A percentile compares a stretch with the other conserved stretches of the same genome.
Evolutionary conservation across 2,329 filamentous ascomycete species (phyloP).

Genomic region (Fusarium musae): DNA sequence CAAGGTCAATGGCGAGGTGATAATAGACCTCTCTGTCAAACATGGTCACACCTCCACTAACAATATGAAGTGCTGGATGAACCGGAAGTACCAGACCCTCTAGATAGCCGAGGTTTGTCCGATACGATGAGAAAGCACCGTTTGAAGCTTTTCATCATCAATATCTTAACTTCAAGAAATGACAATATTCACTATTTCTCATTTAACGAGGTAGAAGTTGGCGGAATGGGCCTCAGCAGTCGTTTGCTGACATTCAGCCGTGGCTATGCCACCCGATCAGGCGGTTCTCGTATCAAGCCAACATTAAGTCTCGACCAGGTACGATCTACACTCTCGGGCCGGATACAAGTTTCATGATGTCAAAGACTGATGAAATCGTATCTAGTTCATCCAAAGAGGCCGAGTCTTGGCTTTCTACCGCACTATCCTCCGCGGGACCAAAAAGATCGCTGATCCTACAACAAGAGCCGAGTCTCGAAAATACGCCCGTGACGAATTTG

Average conservation of each 20-base stretch:
- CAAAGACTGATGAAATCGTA: conserved; percentile 13
- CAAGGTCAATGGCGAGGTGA: background rate
- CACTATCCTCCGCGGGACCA: conserved; percentile 65
- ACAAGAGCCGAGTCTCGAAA: conserved; percentile 66
- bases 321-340: conserved; percentile 28
- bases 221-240: conserved; percentile 44
- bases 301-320: conserved; percentile 70
- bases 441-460: conserved; percentile 60
- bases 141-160: conserved; percentile 36
- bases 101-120: conserved; percentile 37
- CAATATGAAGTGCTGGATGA: background rate
- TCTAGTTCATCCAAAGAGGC: conserved; percentile 68
- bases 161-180: conserved; percentile 8
- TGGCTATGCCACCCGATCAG: conserved; percentile 50
- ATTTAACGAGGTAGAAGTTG: conserved; percentile 33
- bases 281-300: conserved; percentile 47
- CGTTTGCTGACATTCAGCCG: conserved; percentile 46
- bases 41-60: conserved; percentile 19
- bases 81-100: background rate
- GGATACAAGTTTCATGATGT: background rate
- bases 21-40: background rate
- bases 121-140: conserved; percentile 14
- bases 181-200: conserved; percentile 4
- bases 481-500: conserved; percentile 70
- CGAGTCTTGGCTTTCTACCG: conserved; percentile 68